phyloP scores from a whole-genome alignment of 331 rosid genomes.

The Phaseolus coccineus region DNA sequence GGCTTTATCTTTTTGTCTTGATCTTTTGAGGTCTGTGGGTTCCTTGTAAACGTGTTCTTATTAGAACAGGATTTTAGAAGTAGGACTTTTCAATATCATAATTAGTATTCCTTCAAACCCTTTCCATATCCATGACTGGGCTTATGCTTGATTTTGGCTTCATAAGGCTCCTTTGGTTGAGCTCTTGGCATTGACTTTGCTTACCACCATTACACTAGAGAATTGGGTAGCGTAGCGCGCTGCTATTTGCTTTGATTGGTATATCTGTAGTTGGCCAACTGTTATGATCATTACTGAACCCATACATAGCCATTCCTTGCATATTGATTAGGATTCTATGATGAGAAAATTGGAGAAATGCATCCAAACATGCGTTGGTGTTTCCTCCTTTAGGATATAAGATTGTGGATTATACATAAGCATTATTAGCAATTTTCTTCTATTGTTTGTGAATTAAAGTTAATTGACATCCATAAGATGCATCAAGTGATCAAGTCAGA shows the following conservation, averaged over 20 bases:
- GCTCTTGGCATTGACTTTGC: constrained; percentile 2
- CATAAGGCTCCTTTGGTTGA: not conserved
- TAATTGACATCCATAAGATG: constrained; percentile 13
- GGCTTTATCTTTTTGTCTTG: not conserved
- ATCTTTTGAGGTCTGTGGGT: not conserved
- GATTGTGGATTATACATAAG: constrained; percentile 15
- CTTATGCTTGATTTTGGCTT: constrained; percentile 24
- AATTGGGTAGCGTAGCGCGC: constrained; percentile 27
- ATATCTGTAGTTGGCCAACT: constrained; percentile 4
- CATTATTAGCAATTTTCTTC: constrained; percentile 23
- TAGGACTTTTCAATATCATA: not conserved
- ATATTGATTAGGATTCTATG: constrained; percentile 12
- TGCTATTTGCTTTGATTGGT: constrained; percentile 23
- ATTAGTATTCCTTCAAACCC: constrained; percentile 13
- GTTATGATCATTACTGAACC: constrained; percentile 16
- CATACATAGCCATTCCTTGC: constrained; percentile 5
- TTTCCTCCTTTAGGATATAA: constrained; percentile 17
- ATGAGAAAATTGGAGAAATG: not conserved
- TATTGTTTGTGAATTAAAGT: constrained; percentile 19
- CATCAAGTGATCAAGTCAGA: not conserved
- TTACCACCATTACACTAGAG: constrained; percentile 16
- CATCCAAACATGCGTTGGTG: not conserved
- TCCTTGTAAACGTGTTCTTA: not conserved
- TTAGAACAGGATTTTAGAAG: constrained; percentile 13
- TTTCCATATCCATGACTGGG: constrained; percentile 16